Conservation (phyloP, 2,329 filamentous ascomycete species). For the Botrytis elliptica region DNA sequence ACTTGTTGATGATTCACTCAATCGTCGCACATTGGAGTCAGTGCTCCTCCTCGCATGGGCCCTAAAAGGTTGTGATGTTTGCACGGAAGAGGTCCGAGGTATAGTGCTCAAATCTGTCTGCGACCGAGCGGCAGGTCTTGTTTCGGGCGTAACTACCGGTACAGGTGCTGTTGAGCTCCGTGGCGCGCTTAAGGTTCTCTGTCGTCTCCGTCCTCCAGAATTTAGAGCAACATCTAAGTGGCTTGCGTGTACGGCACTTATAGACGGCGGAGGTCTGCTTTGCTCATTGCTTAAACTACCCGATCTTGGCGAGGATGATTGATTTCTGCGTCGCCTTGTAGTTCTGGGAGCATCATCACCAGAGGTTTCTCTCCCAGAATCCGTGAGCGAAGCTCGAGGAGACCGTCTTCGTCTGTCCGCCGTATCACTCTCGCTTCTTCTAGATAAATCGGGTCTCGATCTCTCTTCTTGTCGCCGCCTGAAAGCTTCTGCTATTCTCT, state of each 20-base stretch:
- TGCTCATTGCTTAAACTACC: slow-evolving; percentile 49
- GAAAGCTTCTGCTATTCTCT: slow-evolving; percentile 87
- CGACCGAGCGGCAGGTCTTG: slow-evolving; percentile 57
- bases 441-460: slow-evolving; percentile 48
- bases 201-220: slow-evolving; percentile 49
- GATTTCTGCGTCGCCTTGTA: slow-evolving; percentile 39
- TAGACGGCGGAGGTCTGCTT: slow-evolving; percentile 49
- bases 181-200: slow-evolving; percentile 52
- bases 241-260: slow-evolving; percentile 46
- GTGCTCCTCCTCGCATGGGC: slow-evolving; percentile 36
- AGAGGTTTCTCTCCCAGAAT: slow-evolving; percentile 33
- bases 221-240: slow-evolving; percentile 51
- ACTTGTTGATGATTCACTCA: slow-evolving; percentile 27
- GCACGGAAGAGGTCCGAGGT: slow-evolving; percentile 35
- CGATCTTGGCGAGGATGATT: slow-evolving; percentile 49
- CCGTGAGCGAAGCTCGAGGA: slow-evolving; percentile 30
- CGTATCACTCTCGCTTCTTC: slow-evolving; percentile 42
- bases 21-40: slow-evolving; percentile 32
- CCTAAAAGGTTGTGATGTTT: slow-evolving; percentile 23
- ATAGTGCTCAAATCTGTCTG: slow-evolving; percentile 60
- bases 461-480: slow-evolving; percentile 69
- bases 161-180: slow-evolving; percentile 54
- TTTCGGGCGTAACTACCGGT: slow-evolving; percentile 43
- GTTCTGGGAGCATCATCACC: slow-evolving; percentile 30
- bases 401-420: slow-evolving; percentile 34